These are phyloP conservation scores for Mortierella antarctica DNA, from an alignment of 192 early-diverging fungal species.

Conservation along the genomic window DNA sequence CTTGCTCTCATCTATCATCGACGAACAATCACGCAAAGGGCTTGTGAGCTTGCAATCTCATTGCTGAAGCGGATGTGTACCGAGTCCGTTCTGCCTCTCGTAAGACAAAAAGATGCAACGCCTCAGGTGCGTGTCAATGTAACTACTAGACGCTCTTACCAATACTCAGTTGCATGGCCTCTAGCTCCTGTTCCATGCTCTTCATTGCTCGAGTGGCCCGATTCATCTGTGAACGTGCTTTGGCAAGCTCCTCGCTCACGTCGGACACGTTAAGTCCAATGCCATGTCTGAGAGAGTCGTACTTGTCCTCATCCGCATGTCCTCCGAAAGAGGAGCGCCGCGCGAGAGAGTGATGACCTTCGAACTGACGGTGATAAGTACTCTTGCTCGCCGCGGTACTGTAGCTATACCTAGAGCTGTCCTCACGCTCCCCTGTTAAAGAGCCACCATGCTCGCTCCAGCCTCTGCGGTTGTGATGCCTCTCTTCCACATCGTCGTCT, in stretches of 20 bases:
- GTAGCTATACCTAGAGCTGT: neutral
- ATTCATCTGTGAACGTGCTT: slow-evolving; percentile 34
- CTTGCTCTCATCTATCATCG: slow-evolving; percentile 37
- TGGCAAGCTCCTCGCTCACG: slow-evolving; percentile 41
- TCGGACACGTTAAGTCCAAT: slow-evolving; percentile 34
- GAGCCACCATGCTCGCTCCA: neutral
- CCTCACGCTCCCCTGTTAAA: neutral
- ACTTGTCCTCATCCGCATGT: slow-evolving; percentile 16
- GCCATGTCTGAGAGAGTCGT: slow-evolving; percentile 43
- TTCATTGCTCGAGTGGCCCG: slow-evolving; percentile 48
- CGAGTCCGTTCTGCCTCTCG: too few species aligned
- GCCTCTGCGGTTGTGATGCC: neutral
- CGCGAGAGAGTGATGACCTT: slow-evolving; percentile 35
- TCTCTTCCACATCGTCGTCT: neutral
- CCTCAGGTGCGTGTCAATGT: neutral
- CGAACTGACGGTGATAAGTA: slow-evolving; percentile 34
- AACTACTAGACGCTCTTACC: slow-evolving; percentile 11
- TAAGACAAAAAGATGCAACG: too few species aligned
- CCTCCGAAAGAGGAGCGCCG: slow-evolving; percentile 25
- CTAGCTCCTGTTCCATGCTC: slow-evolving; percentile 44
- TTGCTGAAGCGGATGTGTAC: too few species aligned
- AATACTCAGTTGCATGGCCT: slow-evolving; percentile 38
- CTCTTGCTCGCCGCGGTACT: neutral
- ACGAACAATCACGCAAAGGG: too few species aligned
- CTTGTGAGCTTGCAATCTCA: too few species aligned